Conservation (phyloP, 257 asterid genomes). For the Solanum bulbocastanum region DNA sequence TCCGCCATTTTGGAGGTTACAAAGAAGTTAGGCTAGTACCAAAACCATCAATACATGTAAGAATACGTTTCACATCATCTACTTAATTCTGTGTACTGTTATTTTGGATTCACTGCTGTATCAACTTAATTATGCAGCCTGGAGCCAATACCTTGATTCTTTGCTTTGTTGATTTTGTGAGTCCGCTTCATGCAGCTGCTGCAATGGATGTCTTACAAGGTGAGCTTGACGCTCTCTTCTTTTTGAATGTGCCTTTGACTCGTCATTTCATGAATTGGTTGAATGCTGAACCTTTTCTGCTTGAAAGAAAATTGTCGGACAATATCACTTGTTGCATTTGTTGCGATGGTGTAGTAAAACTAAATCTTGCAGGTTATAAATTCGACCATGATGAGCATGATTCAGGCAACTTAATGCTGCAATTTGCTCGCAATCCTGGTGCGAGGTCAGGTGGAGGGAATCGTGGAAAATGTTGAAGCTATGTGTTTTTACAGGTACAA, state of each 20-base stretch:
- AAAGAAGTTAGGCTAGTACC: slow-evolving; percentile 70
- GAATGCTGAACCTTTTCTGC: neutral
- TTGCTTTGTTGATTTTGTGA: slow-evolving; percentile 71
- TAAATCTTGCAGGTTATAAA: neutral
- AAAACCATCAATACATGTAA: slow-evolving; percentile 61
- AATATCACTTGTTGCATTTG: too few relatives aligned
- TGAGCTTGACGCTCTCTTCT: slow-evolving; percentile 5
- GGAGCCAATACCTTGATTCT: slow-evolving; percentile 64
- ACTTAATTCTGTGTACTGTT: neutral
- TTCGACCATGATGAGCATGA: neutral
- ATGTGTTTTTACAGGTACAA: neutral
- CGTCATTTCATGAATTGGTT: neutral
- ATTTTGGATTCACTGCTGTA: neutral
- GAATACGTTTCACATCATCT: neutral
- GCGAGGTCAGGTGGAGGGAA: neutral
- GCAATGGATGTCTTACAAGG: slow-evolving; percentile 80
- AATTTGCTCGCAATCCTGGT: neutral
- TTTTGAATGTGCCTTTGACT: neutral
- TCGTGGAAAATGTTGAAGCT: neutral
- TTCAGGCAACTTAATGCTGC: neutral
- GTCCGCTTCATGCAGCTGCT: slow-evolving; percentile 80
- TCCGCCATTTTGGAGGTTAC: slow-evolving; percentile 80
- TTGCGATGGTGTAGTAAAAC: neutral
- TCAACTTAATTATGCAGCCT: slow-evolving; percentile 29
- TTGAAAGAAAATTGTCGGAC: neutral